Evolutionary conservation across 2,329 filamentous ascomycete genomes (phyloP), one percentile per base, ranked within the genome.

Genomic region (Fusarium sp.): DNA sequence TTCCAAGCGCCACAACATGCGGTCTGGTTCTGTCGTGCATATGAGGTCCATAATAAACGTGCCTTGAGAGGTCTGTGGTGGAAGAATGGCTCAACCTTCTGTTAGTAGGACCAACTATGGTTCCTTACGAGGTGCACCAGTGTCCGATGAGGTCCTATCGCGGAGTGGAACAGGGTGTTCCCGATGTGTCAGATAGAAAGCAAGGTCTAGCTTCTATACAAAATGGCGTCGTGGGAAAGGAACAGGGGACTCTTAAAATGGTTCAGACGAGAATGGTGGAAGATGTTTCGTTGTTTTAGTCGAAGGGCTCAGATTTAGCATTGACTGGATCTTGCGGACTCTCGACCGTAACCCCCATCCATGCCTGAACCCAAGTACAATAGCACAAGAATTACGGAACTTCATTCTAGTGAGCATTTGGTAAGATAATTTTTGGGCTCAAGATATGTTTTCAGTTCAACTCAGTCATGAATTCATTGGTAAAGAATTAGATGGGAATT

Each of bases 11-110:
- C 68, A 56, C 49, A 60, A 64, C 58, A 58, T 46, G 23, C 40
- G 55, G 57, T 53, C 26, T 56, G 40, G 33, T 48, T 56, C 55
- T 67, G 60, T 64, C 59, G 52, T 63, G 53, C 52, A 58, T 62
- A 41, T 35, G 15, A 49, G 27, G 67, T 57, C 32, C 44, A 67
- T 62, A 33, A 41, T 66, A 61, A 50, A 61, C 50, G 57, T 58
- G 56, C 60, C n/a, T 35, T 44, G 9, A 30, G 40, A 56, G 65
- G 69, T 61, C 69, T 57, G 58, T 71, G 50, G 55, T 54, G 44
- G 42, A 60, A 64, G 65, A 70, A 60, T 63, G 63, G 65, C 65
- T 68, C 64, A 63, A 71, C 71, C 44, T 37, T 42, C 30, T 46
- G 60, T 55, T 61, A 64, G 37, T 40, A 71, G 64, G 46, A 44